Evolutionary conservation across 192 early-diverging fungal genomes (phyloP), one percentile per base, ranked within the genome.

Genomic region (Umbelopsis sp.): DNA sequence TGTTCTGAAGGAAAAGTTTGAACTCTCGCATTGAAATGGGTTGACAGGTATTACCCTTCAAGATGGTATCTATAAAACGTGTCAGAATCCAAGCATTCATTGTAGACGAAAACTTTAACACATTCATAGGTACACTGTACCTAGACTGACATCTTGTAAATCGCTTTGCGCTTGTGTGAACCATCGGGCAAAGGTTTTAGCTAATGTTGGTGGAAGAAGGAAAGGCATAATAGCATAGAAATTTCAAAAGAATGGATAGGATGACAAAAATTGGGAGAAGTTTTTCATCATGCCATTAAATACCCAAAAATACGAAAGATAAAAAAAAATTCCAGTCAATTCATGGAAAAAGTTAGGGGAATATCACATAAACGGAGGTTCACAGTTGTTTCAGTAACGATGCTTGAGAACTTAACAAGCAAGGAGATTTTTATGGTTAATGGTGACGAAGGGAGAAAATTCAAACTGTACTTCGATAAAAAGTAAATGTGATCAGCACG

Each of bases 11-110:
- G 31, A 51, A 77, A 17, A 62, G 44, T n/a, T 62, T 53, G 67
- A 77, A 77, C 29, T 77, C 68, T 34, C 53, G 53, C 14, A 72
- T 34, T 14, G 76, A 77, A 36, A 77, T 77, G 9, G 76, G 76
- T 9, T 66, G 51, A 14, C 71, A 70, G 0, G 76, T 77, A 65
- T 68, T 68, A 11, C 76, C 76, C n/a, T 67, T 69, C 52, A 77
- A 25, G 31, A 77, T 67, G 53, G 44, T 66, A n/a, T 68, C 73
- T 74, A 47, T 51, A 26, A 44, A 2, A 16, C 20, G 21, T 2
- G 17, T 38, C n/a, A 49, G 45, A 36, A 26, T 3, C 11, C 34
- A 21, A 8, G 34, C 26, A 43, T 47, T 68, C 12, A n/a, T n/a
- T 20, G 25, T 29, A 7, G 20, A n/a, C 16, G 22, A 45, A 20